Conservation (phyloP, 179 eudicot genomes). For the Heliamphora pulchella region DNA sequence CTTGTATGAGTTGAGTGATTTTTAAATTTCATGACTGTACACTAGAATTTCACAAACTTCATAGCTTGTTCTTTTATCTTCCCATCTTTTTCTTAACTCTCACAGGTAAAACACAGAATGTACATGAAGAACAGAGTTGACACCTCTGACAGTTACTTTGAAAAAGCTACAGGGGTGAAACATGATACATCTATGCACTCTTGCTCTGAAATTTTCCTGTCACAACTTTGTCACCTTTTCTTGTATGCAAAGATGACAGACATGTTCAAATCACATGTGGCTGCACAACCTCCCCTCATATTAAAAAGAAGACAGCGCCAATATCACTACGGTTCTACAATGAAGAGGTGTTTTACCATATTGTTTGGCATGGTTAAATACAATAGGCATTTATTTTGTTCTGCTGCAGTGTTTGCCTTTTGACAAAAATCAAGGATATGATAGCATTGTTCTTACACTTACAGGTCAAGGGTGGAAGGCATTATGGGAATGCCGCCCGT, state of each 20-base stretch:
- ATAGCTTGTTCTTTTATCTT: not conserved
- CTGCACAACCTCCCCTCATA: not conserved
- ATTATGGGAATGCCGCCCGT: not conserved
- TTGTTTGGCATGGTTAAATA: no score
- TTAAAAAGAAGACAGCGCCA: not conserved
- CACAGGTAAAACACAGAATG: not conserved
- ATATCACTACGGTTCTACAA: not conserved
- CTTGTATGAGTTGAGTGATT: no score
- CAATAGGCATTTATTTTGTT: not conserved
- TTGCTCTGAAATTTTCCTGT: not conserved
- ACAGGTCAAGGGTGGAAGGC: not conserved
- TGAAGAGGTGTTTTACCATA: not conserved
- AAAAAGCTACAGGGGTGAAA: not conserved
- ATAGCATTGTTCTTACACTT: not conserved
- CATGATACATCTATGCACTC: not conserved
- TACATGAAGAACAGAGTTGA: not conserved
- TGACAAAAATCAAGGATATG: not conserved
- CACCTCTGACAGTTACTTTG: not conserved
- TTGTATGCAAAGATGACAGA: not conserved
- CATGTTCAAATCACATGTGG: not conserved
- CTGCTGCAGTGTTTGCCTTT: not conserved
- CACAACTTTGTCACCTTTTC: not conserved
- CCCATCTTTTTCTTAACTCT: not conserved
- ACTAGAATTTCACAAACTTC: not conserved
- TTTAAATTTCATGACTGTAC: not conserved